Conservation (phyloP, 75 land plant species). For the Isoetes taiwanensis region DNA sequence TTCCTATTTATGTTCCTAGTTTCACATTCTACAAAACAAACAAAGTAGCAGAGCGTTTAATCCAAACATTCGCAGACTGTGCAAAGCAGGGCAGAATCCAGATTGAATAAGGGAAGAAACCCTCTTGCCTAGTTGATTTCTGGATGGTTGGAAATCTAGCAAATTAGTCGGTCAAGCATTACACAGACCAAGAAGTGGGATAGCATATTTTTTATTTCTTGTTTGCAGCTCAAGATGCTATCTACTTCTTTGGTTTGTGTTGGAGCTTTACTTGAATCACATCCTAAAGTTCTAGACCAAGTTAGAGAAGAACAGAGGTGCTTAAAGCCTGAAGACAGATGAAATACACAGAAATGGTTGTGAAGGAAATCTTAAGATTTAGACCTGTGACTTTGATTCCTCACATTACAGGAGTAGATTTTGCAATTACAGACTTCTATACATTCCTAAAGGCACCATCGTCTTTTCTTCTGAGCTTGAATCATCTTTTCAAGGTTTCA, state of each 20-base stretch:
- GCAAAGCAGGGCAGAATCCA: no score
- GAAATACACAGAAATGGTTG: constrained; percentile 84
- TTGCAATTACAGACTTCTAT: constrained; percentile 56
- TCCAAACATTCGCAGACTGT: no score
- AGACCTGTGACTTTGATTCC: constrained; percentile 88
- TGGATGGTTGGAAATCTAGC: no score
- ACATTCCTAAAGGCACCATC: constrained; percentile 75
- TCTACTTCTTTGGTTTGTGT: constrained; percentile 87
- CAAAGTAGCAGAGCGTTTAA: no score
- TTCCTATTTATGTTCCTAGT: no score
- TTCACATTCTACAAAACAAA: no score
- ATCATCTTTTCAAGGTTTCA: constrained; percentile 80
- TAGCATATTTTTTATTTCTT: constrained; percentile 75
- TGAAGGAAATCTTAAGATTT: constrained; percentile 65
- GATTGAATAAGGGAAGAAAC: no score
- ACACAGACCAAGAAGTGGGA: constrained; percentile 34
- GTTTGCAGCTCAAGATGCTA: constrained; percentile 96
- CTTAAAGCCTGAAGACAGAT: constrained; percentile 46
- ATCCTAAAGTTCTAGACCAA: constrained; percentile 53
- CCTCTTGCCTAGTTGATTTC: no score
- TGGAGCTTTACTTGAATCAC: constrained; percentile 47
- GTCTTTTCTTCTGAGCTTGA: constrained; percentile 79
- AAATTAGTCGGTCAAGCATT: no score
- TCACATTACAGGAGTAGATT: constrained; percentile 50
- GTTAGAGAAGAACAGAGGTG: constrained; percentile 48